These are phyloP conservation scores for Phytophthora pistaciae DNA, from an alignment of 352 stramenopile species.

Conservation along the genomic window DNA sequence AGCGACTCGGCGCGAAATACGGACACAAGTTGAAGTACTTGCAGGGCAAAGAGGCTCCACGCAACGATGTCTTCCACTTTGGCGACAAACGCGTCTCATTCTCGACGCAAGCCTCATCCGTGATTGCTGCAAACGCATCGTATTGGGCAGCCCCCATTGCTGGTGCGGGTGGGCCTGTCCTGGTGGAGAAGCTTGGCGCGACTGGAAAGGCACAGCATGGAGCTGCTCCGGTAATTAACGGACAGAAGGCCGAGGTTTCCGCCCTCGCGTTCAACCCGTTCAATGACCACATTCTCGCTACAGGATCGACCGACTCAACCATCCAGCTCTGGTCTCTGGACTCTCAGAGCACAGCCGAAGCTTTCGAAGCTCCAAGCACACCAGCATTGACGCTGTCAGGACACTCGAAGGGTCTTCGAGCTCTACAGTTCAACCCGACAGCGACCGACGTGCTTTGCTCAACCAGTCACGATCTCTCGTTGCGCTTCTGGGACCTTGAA, in stretches of 20 bases:
- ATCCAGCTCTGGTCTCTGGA: conserved; percentile 73
- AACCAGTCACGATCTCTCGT: conserved; percentile 60
- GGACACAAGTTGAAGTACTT: conserved; percentile 88
- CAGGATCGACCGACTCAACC: conserved; percentile 62
- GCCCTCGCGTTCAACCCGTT: conserved; percentile 77
- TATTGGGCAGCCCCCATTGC: conserved; percentile 68
- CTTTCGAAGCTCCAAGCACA: conserved; percentile 14
- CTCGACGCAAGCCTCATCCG: conserved; percentile 49
- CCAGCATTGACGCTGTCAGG: conserved; percentile 43
- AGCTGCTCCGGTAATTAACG: conserved; percentile 59
- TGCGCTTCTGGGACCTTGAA: conserved; percentile 85
- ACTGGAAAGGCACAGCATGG: conserved; percentile 60
- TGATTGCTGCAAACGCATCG: conserved; percentile 62
- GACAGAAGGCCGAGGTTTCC: conserved; percentile 72
- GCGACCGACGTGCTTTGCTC: conserved; percentile 71
- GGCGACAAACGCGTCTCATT: conserved; percentile 52
- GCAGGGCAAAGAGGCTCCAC: conserved; percentile 63
- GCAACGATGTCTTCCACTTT: conserved; percentile 69
- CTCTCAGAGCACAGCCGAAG: conserved; percentile 5
- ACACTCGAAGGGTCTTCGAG: conserved; percentile 63
- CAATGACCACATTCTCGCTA: conserved; percentile 57
- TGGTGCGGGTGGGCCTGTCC: conserved; percentile 72
- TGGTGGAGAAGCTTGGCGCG: conserved; percentile 55
- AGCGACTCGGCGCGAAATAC: conserved; percentile 72
- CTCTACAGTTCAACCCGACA: conserved; percentile 74